These are phyloP conservation scores for Tricholoma bakamatsutake DNA, from an alignment of 768 basidiomycete genomes.

Conservation along the genomic window DNA sequence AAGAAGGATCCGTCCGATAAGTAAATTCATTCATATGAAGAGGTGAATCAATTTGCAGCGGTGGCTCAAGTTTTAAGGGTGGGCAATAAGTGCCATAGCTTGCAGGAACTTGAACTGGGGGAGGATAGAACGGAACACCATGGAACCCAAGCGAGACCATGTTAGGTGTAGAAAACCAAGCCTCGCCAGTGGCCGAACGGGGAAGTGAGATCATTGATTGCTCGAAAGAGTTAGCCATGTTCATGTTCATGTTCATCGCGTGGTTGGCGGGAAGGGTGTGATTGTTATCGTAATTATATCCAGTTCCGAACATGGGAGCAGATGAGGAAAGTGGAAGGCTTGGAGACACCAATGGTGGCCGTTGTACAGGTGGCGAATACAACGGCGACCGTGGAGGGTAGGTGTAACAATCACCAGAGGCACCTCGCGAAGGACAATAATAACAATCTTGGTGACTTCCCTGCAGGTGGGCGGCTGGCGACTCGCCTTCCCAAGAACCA, in stretches of 20 bases:
- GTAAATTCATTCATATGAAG: neutral
- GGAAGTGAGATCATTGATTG: slow-evolving; percentile 19
- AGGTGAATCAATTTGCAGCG: slow-evolving; percentile 7
- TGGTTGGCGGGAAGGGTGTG: slow-evolving; percentile 8
- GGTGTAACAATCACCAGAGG: slow-evolving; percentile 9
- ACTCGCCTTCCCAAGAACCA: slow-evolving; percentile 11
- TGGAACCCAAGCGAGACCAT: slow-evolving; percentile 2
- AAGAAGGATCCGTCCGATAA: slow-evolving; percentile 15
- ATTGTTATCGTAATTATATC: slow-evolving; percentile 14
- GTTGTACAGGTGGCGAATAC: slow-evolving; percentile 7
- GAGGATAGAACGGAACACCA: slow-evolving; percentile 7
- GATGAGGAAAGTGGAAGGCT: slow-evolving; percentile 1
- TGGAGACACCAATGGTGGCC: slow-evolving; percentile 3
- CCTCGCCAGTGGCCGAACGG: slow-evolving; percentile 4
- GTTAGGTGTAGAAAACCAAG: slow-evolving; percentile 9
- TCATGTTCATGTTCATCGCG: slow-evolving; percentile 1
- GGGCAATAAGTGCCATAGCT: neutral
- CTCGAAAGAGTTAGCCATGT: slow-evolving; percentile 20
- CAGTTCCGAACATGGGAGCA: slow-evolving; percentile 8
- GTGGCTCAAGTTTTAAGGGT: slow-evolving; percentile 11
- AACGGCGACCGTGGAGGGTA: slow-evolving; percentile 16
- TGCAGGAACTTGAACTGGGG: slow-evolving; percentile 6
- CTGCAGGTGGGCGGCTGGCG: slow-evolving; percentile 8
- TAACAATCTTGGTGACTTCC: slow-evolving; percentile 17
- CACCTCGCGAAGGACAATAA: slow-evolving; percentile 28